These are phyloP conservation scores for Xylariales sp. DNA, from an alignment of 2,329 filamentous ascomycete genomes.

Conservation along the genomic window DNA sequence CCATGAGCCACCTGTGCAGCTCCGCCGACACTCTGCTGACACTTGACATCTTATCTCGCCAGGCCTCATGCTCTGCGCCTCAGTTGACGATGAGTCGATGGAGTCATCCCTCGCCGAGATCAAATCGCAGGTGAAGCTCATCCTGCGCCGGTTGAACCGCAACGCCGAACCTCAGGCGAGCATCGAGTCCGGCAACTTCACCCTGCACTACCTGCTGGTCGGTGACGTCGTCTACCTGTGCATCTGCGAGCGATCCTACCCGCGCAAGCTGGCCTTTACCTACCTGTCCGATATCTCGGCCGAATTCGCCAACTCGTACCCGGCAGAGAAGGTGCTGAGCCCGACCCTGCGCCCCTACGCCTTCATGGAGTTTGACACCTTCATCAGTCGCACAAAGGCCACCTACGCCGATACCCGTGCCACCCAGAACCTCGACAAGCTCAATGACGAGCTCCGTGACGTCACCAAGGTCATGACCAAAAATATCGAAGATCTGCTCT, in stretches of 20 bases:
- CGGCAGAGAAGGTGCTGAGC: constrained; percentile 65
- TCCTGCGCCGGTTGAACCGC: constrained; percentile 82
- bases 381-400: constrained; percentile 87
- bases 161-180: constrained; percentile 87
- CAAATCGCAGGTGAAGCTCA: constrained; percentile 85
- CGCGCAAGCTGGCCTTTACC: constrained; percentile 96
- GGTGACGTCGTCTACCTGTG: constrained; percentile 84
- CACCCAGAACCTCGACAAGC: constrained; percentile 85
- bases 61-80: constrained; percentile 94
- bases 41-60: too few species aligned
- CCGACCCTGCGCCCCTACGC: constrained; percentile 83
- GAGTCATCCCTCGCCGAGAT: constrained; percentile 78
- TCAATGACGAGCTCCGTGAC: constrained; percentile 95
- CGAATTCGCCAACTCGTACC: constrained; percentile 89
- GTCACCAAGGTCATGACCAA: constrained; percentile 99
- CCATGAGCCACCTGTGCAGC: too few species aligned
- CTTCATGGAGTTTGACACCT: constrained; percentile 97
- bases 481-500: constrained; percentile 97
- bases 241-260: constrained; percentile 91
- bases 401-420: constrained; percentile 92
- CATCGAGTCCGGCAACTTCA: constrained; percentile 81
- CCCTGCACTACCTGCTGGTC: constrained; percentile 85
- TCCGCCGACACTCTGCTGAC: too few species aligned
- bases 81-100: constrained; percentile 84
- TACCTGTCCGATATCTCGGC: constrained; percentile 89